Evolutionary conservation across 805 yeast species (phyloP).

Genomic region (Lipomyces starkeyi): DNA sequence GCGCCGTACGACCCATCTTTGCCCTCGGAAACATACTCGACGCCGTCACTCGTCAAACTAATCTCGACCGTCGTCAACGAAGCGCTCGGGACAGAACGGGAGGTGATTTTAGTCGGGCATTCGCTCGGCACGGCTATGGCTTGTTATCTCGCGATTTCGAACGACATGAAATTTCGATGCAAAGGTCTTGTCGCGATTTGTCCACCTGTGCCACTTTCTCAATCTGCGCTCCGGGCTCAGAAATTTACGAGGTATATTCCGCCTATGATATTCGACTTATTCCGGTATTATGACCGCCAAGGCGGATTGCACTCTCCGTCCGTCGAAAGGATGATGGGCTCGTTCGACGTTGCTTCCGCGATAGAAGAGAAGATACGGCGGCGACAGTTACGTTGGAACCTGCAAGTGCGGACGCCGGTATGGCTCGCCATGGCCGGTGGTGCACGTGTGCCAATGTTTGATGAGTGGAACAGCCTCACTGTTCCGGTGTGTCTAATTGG

Average conservation of each 20-base stretch:
- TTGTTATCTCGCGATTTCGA: slow-evolving; percentile 48
- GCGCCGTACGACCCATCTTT: slow-evolving; percentile 43
- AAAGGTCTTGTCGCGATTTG: slow-evolving; percentile 46
- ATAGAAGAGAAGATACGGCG: slow-evolving; percentile 52
- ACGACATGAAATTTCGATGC: slow-evolving; percentile 41
- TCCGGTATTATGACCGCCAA: slow-evolving; percentile 63
- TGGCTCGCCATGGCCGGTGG: slow-evolving; percentile 62
- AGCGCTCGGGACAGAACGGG: slow-evolving; percentile 24
- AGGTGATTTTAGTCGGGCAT: slow-evolving; percentile 64
- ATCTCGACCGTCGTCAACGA: slow-evolving; percentile 35
- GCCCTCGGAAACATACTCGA: slow-evolving; percentile 23
- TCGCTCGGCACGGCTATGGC: slow-evolving; percentile 73
- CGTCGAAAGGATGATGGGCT: slow-evolving; percentile 61
- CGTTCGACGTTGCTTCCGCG: slow-evolving; percentile 30
- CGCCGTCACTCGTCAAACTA: slow-evolving; percentile 29
- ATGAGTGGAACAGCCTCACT: slow-evolving; percentile 52
- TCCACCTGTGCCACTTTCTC: slow-evolving; percentile 45
- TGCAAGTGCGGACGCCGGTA: slow-evolving; percentile 62
- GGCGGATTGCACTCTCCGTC: slow-evolving; percentile 68
- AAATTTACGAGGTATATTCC: slow-evolving; percentile 43
- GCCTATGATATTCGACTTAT: slow-evolving; percentile 54
- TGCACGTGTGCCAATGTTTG: slow-evolving; percentile 51
- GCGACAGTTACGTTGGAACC: slow-evolving; percentile 72
- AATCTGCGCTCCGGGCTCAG: slow-evolving; percentile 29
- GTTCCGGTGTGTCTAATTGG: slow-evolving; percentile 61